Conservation (phyloP, 2,329 filamentous ascomycete species). For the Macroventuria anomochaeta region DNA sequence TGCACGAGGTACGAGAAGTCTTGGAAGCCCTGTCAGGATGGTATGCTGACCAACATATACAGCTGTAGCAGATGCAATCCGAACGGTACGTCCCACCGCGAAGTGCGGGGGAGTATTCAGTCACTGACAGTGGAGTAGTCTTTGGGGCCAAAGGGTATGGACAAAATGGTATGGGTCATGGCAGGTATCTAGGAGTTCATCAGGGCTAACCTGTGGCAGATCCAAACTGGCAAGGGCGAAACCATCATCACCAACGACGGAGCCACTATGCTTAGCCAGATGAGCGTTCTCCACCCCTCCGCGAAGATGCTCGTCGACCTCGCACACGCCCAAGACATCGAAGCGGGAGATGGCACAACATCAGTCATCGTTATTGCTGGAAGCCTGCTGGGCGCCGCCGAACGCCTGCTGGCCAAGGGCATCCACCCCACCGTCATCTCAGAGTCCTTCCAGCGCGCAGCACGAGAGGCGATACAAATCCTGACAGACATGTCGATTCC, state of each 20-base stretch:
- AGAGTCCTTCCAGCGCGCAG: conserved; percentile 95
- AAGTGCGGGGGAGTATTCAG: conserved; percentile 28
- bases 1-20: conserved; percentile 74
- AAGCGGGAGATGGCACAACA: conserved; percentile 97
- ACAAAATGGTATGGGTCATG: conserved; percentile 76
- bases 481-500: conserved; percentile 96
- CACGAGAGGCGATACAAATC: conserved; percentile 84
- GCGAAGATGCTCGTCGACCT: conserved; percentile 99
- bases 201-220: conserved; percentile 48
- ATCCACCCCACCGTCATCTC: conserved; percentile 98
- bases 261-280: conserved; percentile 98
- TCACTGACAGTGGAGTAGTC: conserved; percentile 60
- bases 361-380: conserved; percentile 98
- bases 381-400: conserved; percentile 90
- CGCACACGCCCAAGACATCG: conserved; percentile 95
- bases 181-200: not conserved
- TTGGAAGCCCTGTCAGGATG: conserved; percentile 25
- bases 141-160: conserved; percentile 94
- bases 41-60: conserved; percentile 31
- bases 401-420: conserved; percentile 83
- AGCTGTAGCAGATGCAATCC: conserved; percentile 97
- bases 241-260: conserved; percentile 99
- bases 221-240: conserved; percentile 93
- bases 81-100: conserved; percentile 66
- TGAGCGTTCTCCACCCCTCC: conserved; percentile 99